Evolutionary conservation across 2,329 filamentous ascomycete species (phyloP).

Genomic region (Calonectria pauciramosa): DNA sequence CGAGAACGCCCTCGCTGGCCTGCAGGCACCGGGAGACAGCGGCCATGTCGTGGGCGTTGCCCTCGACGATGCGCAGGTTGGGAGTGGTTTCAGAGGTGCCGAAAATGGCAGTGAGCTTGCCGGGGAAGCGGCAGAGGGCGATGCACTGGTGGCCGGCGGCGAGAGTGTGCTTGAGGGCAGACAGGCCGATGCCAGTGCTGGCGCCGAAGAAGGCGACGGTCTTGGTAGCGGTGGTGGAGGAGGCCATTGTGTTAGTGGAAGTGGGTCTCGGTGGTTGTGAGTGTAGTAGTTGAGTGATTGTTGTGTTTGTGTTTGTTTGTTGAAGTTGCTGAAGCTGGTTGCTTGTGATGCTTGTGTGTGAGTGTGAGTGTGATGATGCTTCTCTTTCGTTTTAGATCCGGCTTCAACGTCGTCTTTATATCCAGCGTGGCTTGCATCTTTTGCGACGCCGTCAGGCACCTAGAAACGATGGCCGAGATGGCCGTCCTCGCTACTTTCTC

Average conservation of each 20-base stretch:
- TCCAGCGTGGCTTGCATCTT: neutral
- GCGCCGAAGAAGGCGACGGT: conserved; percentile 68
- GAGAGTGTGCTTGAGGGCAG: conserved; percentile 61
- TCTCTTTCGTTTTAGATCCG: neutral
- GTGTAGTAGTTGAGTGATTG: neutral
- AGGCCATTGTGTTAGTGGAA: neutral
- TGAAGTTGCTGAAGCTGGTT: neutral
- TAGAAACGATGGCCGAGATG: neutral
- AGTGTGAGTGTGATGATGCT: neutral
- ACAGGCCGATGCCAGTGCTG: conserved; percentile 63
- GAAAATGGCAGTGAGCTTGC: conserved; percentile 59
- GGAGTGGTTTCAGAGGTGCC: conserved; percentile 41
- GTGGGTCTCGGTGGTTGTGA: neutral
- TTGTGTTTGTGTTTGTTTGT: neutral
- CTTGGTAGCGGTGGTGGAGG: conserved; percentile 40
- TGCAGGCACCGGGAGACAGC: conserved; percentile 55
- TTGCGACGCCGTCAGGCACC: neutral
- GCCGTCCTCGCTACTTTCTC: neutral
- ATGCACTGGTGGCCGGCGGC: conserved; percentile 55
- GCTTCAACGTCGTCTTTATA: neutral
- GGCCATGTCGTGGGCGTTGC: conserved; percentile 60
- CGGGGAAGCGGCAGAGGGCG: conserved; percentile 58
- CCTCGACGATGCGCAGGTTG: conserved; percentile 61
- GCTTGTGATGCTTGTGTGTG: neutral
- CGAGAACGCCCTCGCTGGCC: conserved; percentile 49